phyloP scores from a whole-genome alignment of 78 protist species.

The Isochrysis galbana region DNA sequence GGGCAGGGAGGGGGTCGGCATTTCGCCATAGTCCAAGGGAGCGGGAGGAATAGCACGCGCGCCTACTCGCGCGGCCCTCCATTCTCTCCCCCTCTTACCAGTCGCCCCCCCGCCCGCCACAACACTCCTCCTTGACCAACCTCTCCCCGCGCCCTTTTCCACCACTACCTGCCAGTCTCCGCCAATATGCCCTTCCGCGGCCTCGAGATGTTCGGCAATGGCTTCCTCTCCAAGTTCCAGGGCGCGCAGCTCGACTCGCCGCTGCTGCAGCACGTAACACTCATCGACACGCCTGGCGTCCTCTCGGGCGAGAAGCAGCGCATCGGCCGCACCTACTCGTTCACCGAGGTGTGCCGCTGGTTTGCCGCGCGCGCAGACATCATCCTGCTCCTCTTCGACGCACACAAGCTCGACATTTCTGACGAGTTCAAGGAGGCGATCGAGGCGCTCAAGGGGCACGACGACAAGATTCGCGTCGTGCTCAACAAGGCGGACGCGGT shows the following conservation, averaged over 20 bases:
- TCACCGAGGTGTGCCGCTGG: conserved; percentile 65
- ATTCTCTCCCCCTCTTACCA: too few species aligned
- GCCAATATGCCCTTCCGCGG: conserved; percentile 77
- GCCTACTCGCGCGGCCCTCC: too few species aligned
- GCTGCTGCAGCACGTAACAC: conserved; percentile 21
- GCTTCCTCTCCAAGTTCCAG: conserved; percentile 56
- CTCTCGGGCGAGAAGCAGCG: conserved; percentile 82
- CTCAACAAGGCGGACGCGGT: conserved; percentile 86
- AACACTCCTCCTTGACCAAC: too few species aligned
- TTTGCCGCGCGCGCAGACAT: conserved; percentile 83
- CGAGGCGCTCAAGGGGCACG: conserved; percentile 68
- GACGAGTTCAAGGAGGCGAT: conserved; percentile 73
- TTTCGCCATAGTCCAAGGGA: too few species aligned
- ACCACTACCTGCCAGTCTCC: conserved; percentile 72
- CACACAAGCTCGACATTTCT: conserved; percentile 87
- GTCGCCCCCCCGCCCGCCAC: too few species aligned
- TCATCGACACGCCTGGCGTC: conserved; percentile 91
- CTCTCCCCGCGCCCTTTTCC: too few species aligned
- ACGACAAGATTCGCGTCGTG: conserved; percentile 86
- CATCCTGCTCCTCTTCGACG: conserved; percentile 85
- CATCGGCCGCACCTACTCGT: conserved; percentile 20
- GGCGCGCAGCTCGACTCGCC: conserved; percentile 3
- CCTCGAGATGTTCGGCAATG: conserved; percentile 73
- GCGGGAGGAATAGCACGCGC: too few species aligned
- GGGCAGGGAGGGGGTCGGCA: too few species aligned